phyloP scores from a whole-genome alignment of 208 protist genomes.

The Vickermania spadyakhi region DNA sequence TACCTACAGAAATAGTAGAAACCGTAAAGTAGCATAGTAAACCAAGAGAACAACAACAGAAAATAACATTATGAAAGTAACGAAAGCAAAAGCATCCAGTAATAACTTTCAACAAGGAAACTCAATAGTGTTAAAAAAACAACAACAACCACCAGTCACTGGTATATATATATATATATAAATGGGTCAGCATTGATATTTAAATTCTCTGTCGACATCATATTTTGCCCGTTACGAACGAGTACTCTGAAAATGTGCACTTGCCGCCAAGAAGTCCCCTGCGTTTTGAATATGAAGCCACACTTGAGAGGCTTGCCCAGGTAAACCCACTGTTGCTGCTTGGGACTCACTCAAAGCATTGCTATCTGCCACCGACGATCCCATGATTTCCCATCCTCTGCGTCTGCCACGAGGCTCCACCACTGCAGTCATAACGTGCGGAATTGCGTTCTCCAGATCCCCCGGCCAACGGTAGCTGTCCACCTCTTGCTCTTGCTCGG shows the following conservation, averaged over 20 bases:
- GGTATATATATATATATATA: too few relatives aligned
- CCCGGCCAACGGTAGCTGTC: slow-evolving; percentile 23
- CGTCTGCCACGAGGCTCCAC: slow-evolving; percentile 1
- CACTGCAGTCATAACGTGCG: slow-evolving; percentile 30
- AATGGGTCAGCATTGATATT: too few relatives aligned
- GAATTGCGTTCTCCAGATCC: slow-evolving; percentile 25
- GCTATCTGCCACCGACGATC: background rate
- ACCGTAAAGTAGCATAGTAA: too few relatives aligned
- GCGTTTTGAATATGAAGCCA: slow-evolving; percentile 20
- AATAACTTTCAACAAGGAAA: background rate
- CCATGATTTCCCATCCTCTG: background rate
- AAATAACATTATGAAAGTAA: too few relatives aligned
- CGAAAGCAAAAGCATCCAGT: background rate
- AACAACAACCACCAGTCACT: background rate
- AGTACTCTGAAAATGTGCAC: background rate
- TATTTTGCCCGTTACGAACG: too few relatives aligned
- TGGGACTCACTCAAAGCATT: too few relatives aligned
- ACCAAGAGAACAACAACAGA: too few relatives aligned
- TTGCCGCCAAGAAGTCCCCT: slow-evolving; percentile 4
- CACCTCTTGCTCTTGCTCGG: too few relatives aligned
- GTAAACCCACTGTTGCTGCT: slow-evolving; percentile 2
- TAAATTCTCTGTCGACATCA: too few relatives aligned
- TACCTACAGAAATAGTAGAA: too few relatives aligned
- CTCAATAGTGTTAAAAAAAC: background rate
- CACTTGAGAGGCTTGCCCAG: slow-evolving; percentile 8